These are phyloP conservation scores for Leucocoprinus sp. DNA, from an alignment of 768 basidiomycete species.

Conservation along the genomic window DNA sequence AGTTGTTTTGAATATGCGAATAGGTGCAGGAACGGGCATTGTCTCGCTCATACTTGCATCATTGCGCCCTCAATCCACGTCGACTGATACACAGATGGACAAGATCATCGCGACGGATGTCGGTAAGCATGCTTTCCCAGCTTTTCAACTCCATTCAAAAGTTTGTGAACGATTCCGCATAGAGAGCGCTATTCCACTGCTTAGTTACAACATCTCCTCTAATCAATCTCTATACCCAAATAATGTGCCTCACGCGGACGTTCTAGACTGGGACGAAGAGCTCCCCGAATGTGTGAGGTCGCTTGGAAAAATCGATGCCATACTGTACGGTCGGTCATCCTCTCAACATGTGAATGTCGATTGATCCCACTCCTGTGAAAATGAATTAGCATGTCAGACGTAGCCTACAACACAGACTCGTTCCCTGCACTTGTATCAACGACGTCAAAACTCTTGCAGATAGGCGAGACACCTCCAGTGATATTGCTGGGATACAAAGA, in stretches of 20 bases:
- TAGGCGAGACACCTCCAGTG: conserved; percentile 25
- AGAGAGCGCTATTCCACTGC: conserved; percentile 66
- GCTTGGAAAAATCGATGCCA: conserved; percentile 44
- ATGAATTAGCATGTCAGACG: conserved; percentile 73
- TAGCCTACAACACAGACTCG: conserved; percentile 83
- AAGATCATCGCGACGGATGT: conserved; percentile 55
- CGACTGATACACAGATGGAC: conserved; percentile 12
- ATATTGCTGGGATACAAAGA: conserved; percentile 84
- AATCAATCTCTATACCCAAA: conserved; percentile 31
- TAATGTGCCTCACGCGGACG: conserved; percentile 24
- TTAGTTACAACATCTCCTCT: conserved; percentile 57
- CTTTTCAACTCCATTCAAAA: too few species aligned
- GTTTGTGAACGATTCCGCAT: neutral
- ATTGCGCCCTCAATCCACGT: conserved; percentile 32
- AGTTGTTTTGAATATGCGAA: neutral
- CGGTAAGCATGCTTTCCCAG: conserved; percentile 32
- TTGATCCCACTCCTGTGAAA: neutral
- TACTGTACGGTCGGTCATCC: conserved; percentile 46
- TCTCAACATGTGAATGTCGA: neutral
- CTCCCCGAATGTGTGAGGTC: conserved; percentile 38
- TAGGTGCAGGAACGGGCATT: conserved; percentile 83
- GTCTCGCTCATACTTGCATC: conserved; percentile 61
- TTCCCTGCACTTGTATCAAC: conserved; percentile 75
- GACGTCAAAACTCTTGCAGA: conserved; percentile 39
- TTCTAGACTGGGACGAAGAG: conserved; percentile 72